phyloP scores from a whole-genome alignment of 345 rosid genomes.

The Streptanthus diversifolius region DNA sequence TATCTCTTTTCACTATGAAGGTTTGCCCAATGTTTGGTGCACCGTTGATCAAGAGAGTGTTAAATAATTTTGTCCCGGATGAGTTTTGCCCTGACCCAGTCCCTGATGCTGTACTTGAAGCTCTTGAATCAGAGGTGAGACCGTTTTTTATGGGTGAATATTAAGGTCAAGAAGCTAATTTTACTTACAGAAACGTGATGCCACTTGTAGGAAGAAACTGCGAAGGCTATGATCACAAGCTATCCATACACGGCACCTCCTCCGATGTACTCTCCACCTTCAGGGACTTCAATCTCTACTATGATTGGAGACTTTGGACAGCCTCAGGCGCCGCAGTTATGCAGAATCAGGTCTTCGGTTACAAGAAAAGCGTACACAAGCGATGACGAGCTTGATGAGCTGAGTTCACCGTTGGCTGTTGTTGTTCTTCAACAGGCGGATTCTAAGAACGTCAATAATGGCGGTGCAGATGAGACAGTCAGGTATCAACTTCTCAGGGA shows the following conservation, averaged over 20 bases:
- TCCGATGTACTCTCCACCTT: slow-evolving; percentile 58
- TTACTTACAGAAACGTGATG: slow-evolving; percentile 14
- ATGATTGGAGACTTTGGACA: slow-evolving; percentile 43
- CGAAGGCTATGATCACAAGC: slow-evolving; percentile 33
- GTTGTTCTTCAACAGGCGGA: slow-evolving; percentile 38
- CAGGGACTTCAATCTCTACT: slow-evolving; percentile 44
- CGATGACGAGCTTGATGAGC: slow-evolving; percentile 87
- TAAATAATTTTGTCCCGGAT: slow-evolving; percentile 65
- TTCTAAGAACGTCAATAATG: slow-evolving; percentile 13
- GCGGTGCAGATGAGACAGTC: slow-evolving; percentile 24
- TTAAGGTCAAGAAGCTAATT: background rate
- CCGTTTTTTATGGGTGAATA: background rate
- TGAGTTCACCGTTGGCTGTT: slow-evolving; percentile 62
- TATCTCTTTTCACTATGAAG: slow-evolving; percentile 36
- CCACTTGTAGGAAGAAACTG: slow-evolving; percentile 29
- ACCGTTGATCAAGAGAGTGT: slow-evolving; percentile 72
- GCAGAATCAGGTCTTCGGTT: slow-evolving; percentile 59
- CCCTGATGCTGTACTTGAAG: slow-evolving; percentile 73
- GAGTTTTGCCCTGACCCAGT: slow-evolving; percentile 93
- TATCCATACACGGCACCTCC: slow-evolving; percentile 62
- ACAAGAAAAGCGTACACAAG: slow-evolving; percentile 73
- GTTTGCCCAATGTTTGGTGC: slow-evolving; percentile 84
- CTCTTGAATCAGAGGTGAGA: slow-evolving; percentile 70
- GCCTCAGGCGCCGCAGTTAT: slow-evolving; percentile 41
- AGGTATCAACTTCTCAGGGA: slow-evolving; percentile 82